Conservation (phyloP, 2,329 filamentous ascomycete genomes). For the Graphilbum fragrans region DNA sequence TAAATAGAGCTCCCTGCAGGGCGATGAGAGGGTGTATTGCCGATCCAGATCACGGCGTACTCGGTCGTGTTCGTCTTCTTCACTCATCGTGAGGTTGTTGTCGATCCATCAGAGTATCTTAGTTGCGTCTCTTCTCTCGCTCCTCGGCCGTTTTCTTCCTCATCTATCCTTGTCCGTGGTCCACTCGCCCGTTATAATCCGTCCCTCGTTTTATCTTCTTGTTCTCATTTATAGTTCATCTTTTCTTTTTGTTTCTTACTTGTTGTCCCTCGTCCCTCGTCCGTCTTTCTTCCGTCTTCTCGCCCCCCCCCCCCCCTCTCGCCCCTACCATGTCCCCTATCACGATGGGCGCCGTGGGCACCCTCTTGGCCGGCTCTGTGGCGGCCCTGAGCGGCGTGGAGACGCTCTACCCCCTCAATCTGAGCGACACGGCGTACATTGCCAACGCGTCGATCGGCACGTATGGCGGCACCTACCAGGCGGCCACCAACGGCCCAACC, state of each 20-base stretch:
- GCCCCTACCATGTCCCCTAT: background rate
- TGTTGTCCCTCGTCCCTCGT: background rate
- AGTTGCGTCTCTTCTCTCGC: too few relatives aligned
- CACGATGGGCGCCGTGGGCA: background rate
- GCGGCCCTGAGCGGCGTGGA: background rate
- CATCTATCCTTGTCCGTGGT: too few relatives aligned
- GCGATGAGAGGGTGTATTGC: too few relatives aligned
- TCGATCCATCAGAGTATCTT: too few relatives aligned
- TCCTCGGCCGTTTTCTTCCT: too few relatives aligned
- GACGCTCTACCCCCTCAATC: slow-evolving; percentile 1
- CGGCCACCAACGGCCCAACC: background rate
- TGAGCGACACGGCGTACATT: slow-evolving; percentile 2
- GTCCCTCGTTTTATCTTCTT: background rate
- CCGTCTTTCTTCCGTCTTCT: too few relatives aligned
- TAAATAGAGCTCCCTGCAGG: too few relatives aligned
- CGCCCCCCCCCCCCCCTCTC: background rate
- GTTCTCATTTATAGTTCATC: too few relatives aligned
- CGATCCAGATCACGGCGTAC: too few relatives aligned
- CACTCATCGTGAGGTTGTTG: too few relatives aligned
- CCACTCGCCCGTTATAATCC: too few relatives aligned
- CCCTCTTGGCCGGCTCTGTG: background rate
- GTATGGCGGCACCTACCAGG: slow-evolving; percentile 2
- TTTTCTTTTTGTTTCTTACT: background rate
- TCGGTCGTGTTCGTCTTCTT: too few relatives aligned
- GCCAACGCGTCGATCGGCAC: background rate